Evolutionary conservation across 306 rosid genomes (phyloP).

Genomic region (Lagenaria siceraria): DNA sequence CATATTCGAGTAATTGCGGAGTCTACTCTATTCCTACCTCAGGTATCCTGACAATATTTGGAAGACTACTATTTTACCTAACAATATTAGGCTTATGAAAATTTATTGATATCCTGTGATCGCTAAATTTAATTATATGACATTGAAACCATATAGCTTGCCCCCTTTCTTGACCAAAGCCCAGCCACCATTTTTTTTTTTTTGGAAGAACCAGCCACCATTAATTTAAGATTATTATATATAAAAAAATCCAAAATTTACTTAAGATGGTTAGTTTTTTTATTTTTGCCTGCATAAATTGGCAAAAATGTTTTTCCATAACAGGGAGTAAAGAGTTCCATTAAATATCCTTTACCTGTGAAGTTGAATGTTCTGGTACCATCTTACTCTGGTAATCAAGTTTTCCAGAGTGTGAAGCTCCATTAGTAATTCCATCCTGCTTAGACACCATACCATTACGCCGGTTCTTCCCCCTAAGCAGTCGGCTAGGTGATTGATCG

Average conservation of each 20-base stretch:
- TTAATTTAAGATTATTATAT: background rate
- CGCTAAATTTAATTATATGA: background rate
- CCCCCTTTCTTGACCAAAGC: background rate
- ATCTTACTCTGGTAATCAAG: conserved; percentile 29
- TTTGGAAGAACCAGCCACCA: background rate
- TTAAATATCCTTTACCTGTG: conserved; percentile 49
- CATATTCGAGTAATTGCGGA: no score
- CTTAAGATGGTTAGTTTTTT: background rate
- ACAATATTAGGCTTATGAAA: background rate
- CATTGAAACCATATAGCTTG: background rate
- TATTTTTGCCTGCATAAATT: background rate
- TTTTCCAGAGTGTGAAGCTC: conserved; percentile 36
- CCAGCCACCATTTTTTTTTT: background rate
- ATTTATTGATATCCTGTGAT: background rate
- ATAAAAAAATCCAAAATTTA: background rate
- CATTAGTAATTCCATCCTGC: conserved; percentile 41
- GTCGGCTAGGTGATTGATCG: conserved; percentile 51
- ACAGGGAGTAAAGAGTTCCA: background rate
- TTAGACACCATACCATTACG: conserved; percentile 26
- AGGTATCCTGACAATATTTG: background rate
- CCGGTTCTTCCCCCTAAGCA: conserved; percentile 37
- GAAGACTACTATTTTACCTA: background rate
- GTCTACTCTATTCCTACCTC: background rate
- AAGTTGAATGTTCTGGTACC: conserved; percentile 34
- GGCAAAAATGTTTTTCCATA: background rate